Evolutionary conservation across 2,329 filamentous ascomycete species (phyloP), one percentile per base, ranked within the genome.

Genomic region (Apiospora rasikravindrae): DNA sequence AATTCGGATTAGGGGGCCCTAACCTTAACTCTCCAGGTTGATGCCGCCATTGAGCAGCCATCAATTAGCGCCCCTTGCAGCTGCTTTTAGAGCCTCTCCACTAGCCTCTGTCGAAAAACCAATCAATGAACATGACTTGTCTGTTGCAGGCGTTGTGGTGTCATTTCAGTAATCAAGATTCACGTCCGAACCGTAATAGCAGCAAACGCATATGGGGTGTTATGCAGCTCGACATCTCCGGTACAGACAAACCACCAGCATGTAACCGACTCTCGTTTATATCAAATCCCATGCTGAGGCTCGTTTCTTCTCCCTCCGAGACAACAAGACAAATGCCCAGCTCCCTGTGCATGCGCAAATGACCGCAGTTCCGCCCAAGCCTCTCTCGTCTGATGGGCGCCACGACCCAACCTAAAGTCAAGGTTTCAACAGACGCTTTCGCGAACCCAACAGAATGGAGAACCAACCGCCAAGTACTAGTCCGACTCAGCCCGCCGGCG

Each of bases 391-490:
- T 69, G 68, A 69, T 57, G 68, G 45, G 68, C 68, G 68, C 68
- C 68, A 69, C 68, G 68, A 40, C 68, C 44, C 68, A 69, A 69
- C 68, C 47, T 69, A 69, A 69, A 69, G 37, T 37, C 68, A 51
- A 69, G 68, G 68, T 53, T 69, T 57, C n/a, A 69, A 51, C 45
- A 75, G 57, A 74, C 72, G 74, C 33, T 68, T 73, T 69, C 61
- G 45, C 26, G 68, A 69, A 51, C 26, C 68, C 51, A 72, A 72
- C 72, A 76, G 69, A 69, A 78, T 80, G 78, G 78, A 80, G 71
- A 77, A 77, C 73, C 67, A 33, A 64, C 67, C 77, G 77, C 77
- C 76, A 80, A 75, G 66, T 68, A 44, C 66, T 45, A 69, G 68
- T 69, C 68, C 68, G n/a, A 69, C 68, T 26, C 57, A 68, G n/a